phyloP scores from a whole-genome alignment of 176 grass and related monocot species.

The Aechmea fasciata region DNA sequence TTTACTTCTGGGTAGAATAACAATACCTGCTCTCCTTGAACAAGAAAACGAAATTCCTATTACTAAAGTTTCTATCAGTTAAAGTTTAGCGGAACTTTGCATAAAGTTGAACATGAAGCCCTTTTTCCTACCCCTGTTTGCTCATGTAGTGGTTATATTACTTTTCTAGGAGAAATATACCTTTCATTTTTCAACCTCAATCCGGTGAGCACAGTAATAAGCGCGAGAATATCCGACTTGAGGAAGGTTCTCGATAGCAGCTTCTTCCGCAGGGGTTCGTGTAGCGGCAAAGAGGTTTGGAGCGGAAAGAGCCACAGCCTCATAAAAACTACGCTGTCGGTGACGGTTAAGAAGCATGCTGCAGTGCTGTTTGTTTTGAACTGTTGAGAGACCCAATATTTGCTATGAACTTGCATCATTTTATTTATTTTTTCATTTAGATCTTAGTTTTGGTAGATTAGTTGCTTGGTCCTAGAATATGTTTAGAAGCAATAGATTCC shows the following conservation, averaged over 20 bases:
- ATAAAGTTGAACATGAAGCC: too few relatives aligned
- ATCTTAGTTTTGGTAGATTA: too few relatives aligned
- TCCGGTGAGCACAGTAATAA: conserved; percentile 23
- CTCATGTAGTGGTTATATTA: too few relatives aligned
- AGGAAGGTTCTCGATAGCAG: conserved; percentile 21
- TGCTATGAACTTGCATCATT: too few relatives aligned
- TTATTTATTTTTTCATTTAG: too few relatives aligned
- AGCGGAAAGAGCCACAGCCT: conserved; percentile 23
- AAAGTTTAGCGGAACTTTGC: too few relatives aligned
- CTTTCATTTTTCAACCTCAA: conserved; percentile 76
- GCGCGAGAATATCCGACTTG: conserved; percentile 49
- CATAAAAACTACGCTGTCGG: conserved; percentile 33
- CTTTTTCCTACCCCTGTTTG: too few relatives aligned
- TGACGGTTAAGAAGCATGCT: conserved; percentile 40
- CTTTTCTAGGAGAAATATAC: conserved; percentile 62
- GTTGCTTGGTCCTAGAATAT: too few relatives aligned
- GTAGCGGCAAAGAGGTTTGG: conserved; percentile 52
- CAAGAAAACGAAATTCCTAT: too few relatives aligned
- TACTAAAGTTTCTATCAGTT: too few relatives aligned
- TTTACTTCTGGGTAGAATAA: background rate
- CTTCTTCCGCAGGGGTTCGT: conserved; percentile 25
- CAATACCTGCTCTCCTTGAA: too few relatives aligned
- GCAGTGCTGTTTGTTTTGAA: conserved; percentile 52
- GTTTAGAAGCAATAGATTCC: too few relatives aligned
- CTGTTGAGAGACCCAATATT: conserved; percentile 23